These are phyloP conservation scores for Yamadazyma tumulicola DNA, from an alignment of 805 yeast genomes.

Conservation along the genomic window DNA sequence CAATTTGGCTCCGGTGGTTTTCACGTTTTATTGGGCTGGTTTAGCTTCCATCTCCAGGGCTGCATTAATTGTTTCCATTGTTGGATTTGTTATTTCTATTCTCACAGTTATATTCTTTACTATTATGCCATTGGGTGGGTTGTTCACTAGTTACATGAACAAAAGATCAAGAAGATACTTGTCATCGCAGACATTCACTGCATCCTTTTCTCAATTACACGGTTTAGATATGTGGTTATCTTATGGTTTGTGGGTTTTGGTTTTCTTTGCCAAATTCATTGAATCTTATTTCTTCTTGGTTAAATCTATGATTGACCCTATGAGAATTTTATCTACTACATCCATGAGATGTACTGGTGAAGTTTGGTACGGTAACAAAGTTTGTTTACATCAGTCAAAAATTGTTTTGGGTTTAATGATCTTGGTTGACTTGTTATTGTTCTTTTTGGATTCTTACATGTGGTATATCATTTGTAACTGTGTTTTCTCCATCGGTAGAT, in stretches of 20 bases:
- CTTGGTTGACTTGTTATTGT: slow-evolving; percentile 86
- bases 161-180: slow-evolving; percentile 83
- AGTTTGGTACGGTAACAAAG: slow-evolving; percentile 70
- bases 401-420: slow-evolving; percentile 91
- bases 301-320: slow-evolving; percentile 89
- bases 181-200: slow-evolving; percentile 94
- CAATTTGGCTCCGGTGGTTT: slow-evolving; percentile 84
- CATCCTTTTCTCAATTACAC: slow-evolving; percentile 72
- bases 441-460: slow-evolving; percentile 98
- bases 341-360: slow-evolving; percentile 96
- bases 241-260: slow-evolving; percentile 83
- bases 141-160: slow-evolving; percentile 89
- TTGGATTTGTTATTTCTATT: slow-evolving; percentile 84
- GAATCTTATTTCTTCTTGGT: slow-evolving; percentile 94
- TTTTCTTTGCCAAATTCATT: slow-evolving; percentile 80
- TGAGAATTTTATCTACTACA: slow-evolving; percentile 80
- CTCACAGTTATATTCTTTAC: slow-evolving; percentile 83
- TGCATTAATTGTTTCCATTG: slow-evolving; percentile 76
- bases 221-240: slow-evolving; percentile 98
- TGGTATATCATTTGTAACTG: slow-evolving; percentile 98
- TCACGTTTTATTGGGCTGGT: slow-evolving; percentile 79
- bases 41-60: slow-evolving; percentile 61
- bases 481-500: slow-evolving; percentile 93
- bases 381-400: slow-evolving; percentile 84
- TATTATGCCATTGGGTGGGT: slow-evolving; percentile 94